Evolutionary conservation across 345 rosid species (phyloP), one percentile per base, ranked within the genome.

Genomic region (Brassica incana): DNA sequence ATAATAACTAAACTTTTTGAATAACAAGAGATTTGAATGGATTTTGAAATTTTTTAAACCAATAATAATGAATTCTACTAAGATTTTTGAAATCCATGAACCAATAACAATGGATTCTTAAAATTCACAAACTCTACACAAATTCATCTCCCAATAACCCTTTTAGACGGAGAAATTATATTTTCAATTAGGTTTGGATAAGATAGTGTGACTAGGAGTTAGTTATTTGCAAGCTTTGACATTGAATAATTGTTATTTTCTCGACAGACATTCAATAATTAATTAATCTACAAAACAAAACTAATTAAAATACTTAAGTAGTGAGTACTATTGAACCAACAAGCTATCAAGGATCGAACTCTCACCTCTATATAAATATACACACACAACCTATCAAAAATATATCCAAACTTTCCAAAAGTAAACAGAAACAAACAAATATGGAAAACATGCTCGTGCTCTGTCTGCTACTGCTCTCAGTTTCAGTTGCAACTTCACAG

Each of bases 401-500:
- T 50, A 45, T 48, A 77, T 30, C 60, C 63, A 40, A 35, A 69
- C 43, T 30, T 5, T 15, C 52, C 1, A 20, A 59, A 16, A 59
- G 63, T 59, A 77, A 69, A 70, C 63, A 69, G 18, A 18, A 14
- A 38, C 25, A 18, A 58, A 16, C 33, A 59, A 0, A 4, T 59
- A 77, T 72, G 81, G n/a, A 56, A 54, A 56, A 30, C n/a, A 6
- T 65, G 35, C 25, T 78, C 62, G 1, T 23, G 12, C 2, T 60
- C 12, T 60, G 32, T 60, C 64, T 60, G 14, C 43, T 73, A 2
- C 32, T 79, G 52, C 64, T 73, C 63, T 45, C 69, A 20, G 4
- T 35, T 3, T 60, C 74, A 58, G 0, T 73, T 6, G 64, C 64
- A 59, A 79, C 74, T 33, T 79, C 82, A 60, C 78, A 79, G 9